These are phyloP conservation scores for Boletus rubescentipes DNA, from an alignment of 768 basidiomycete genomes.

Conservation along the genomic window DNA sequence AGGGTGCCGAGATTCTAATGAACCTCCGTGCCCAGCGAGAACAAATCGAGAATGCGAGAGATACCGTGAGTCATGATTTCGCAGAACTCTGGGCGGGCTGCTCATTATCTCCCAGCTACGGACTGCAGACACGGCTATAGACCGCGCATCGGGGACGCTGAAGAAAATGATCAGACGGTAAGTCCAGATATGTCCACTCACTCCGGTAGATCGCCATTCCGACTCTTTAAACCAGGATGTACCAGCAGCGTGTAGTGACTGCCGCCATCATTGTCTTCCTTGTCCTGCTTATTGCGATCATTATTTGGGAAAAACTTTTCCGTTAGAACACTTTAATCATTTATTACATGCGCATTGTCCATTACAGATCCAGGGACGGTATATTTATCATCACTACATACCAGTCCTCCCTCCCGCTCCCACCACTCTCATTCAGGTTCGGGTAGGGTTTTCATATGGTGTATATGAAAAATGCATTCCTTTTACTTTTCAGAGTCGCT, in stretches of 20 bases:
- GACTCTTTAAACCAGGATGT: conserved; percentile 68
- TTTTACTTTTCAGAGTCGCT: conserved; percentile 5
- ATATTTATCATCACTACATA: conserved; percentile 30
- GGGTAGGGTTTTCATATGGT: conserved; percentile 21
- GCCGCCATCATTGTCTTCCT: conserved; percentile 84
- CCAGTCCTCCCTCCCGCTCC: conserved; percentile 1
- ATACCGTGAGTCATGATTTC: conserved; percentile 58
- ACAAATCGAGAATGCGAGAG: conserved; percentile 90
- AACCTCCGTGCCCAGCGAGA: conserved; percentile 87
- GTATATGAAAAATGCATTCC: conserved; percentile 37
- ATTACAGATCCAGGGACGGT: conserved; percentile 13
- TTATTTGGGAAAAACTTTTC: conserved; percentile 76
- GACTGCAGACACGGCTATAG: conserved; percentile 85
- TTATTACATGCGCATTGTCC: conserved; percentile 19
- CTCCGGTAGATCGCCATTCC: conserved; percentile 10
- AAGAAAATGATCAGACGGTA: conserved; percentile 96
- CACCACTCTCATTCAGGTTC: background rate
- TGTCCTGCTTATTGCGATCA: conserved; percentile 75
- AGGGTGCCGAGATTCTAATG: conserved; percentile 88
- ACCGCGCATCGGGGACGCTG: conserved; percentile 86
- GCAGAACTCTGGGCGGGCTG: background rate
- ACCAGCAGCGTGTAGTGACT: conserved; percentile 91
- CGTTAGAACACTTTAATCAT: conserved; percentile 30
- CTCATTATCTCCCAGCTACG: conserved; percentile 53
- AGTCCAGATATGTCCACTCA: conserved; percentile 26